Base-by-base conservation (phyloP, 1,284 basidiomycete species). In the Irpex sp. region DNA sequence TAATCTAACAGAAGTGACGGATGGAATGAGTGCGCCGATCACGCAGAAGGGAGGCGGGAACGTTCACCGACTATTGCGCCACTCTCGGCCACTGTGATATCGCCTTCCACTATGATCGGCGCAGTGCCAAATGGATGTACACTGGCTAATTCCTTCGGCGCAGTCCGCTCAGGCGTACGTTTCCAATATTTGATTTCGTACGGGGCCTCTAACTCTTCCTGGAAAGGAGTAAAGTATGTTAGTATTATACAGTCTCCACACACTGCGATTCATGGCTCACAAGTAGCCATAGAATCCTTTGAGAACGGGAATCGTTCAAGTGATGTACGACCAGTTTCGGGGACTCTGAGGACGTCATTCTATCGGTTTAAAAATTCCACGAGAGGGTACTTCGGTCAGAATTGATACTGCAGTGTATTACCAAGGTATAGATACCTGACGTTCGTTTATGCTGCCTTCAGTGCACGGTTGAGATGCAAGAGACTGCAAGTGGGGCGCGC, bases 281-380 rank as follows among this genome's bases (percentile, higher is more conserved):
- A 63, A 85, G 72, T n/a, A 85, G 74, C 83, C 83, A 86, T 11
- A 85, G 72, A 58, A 85, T 74, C 17, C 83, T 76, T 64, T 83
- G 81, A 9, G 83, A 83, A 26, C 83, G 79, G 7, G 82, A 83
- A 62, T 83, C 70, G 63, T 82, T 78, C 47, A 85, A 72, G 67
- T 85, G 82, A 67, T 85, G 82, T 5, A 85, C 68, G 36, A 75
- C 71, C 49, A 83, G 66, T 43, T 54, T 63, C 26, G 59, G 35
- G 7, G 55, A 9, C 33, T 26, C 53, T 13, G 53, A 11, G 33
- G 21, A 33, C 11, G 53, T 21, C 53, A 35, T 55, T 55, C 26
- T 15, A 35, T 15, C 53, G 53, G 53, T 55, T 55, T 17, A 55
- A 43, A 43, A 43, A 11, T 43, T 15, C 1, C 8, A 43, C 15